Evolutionary conservation across 257 asterid species (phyloP).

Genomic region (Craterostigma plantagineum): DNA sequence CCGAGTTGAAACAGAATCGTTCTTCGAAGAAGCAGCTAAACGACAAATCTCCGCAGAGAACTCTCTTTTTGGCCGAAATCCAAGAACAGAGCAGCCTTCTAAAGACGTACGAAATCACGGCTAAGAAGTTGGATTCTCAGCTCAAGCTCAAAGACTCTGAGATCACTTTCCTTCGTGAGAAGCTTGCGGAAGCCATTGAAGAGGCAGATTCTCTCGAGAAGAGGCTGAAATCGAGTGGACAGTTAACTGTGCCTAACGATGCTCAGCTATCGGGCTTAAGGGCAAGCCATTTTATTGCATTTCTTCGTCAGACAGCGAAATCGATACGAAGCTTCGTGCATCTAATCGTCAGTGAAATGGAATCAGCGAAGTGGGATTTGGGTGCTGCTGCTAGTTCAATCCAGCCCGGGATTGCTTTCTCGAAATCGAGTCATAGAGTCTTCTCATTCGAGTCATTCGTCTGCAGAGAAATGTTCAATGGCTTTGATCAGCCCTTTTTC

Average conservation of each 20-base stretch:
- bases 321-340: slow-evolving; percentile 37
- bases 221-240: slow-evolving; percentile 47
- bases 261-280: slow-evolving; percentile 26
- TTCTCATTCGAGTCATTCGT: slow-evolving; percentile 63
- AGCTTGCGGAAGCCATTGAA: slow-evolving; percentile 30
- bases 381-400: slow-evolving; percentile 42
- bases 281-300: slow-evolving; percentile 26
- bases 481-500: slow-evolving; percentile 34
- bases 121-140: slow-evolving; percentile 50
- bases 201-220: slow-evolving; percentile 44
- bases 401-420: slow-evolving; percentile 27
- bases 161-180: slow-evolving; percentile 37
- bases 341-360: slow-evolving; percentile 36
- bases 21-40: slow-evolving; percentile 33
- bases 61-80: slow-evolving; percentile 34
- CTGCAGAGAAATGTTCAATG: slow-evolving; percentile 47
- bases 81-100: slow-evolving; percentile 47
- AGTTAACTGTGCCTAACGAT: slow-evolving; percentile 19
- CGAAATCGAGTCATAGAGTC: slow-evolving; percentile 28
- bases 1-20: slow-evolving; percentile 51
- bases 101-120: slow-evolving; percentile 34
- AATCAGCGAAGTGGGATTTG: slow-evolving; percentile 50
- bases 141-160: slow-evolving; percentile 58
- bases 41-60: slow-evolving; percentile 27
- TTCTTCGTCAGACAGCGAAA: slow-evolving; percentile 24